Evolutionary conservation across 805 yeast genomes (phyloP).

Genomic region (Kodamaea laetipori): DNA sequence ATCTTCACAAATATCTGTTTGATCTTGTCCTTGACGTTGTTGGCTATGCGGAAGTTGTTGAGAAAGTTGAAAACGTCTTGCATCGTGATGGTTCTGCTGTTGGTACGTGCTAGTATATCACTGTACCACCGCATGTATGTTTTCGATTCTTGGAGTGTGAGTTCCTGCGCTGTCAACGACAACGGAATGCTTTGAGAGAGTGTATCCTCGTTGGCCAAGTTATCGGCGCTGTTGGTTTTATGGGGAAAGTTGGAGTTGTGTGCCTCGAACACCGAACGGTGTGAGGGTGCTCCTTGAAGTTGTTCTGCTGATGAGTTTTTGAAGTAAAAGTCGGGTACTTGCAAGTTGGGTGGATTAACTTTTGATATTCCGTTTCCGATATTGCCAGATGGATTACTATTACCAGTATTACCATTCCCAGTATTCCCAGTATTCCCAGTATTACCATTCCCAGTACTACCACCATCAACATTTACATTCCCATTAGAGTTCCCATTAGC

Average conservation of each 20-base stretch:
- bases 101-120: constrained; percentile 72
- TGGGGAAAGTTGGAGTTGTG: constrained; percentile 4
- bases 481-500: no score
- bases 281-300: constrained; percentile 8
- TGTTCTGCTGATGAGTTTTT: constrained; percentile 21
- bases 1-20: constrained; percentile 52
- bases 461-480: no score
- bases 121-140: constrained; percentile 94
- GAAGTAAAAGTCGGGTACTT: constrained; percentile 13
- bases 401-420: no score
- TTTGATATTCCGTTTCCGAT: no score
- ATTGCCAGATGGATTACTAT: no score
- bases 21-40: constrained; percentile 52
- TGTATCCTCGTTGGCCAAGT: constrained; percentile 14
- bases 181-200: constrained; percentile 49
- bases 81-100: constrained; percentile 64
- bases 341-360: no score
- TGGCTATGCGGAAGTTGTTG: constrained; percentile 69
- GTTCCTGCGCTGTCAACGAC: constrained; percentile 64
- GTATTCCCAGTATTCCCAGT: no score
- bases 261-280: constrained; percentile 3
- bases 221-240: constrained; percentile 15
- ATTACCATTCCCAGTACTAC: no score
- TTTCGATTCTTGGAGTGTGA: constrained; percentile 75
- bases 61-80: constrained; percentile 80